Conservation (phyloP, 225 moss, liverwort and hornwort genomes). For the Physcomitrellopsis africana region DNA sequence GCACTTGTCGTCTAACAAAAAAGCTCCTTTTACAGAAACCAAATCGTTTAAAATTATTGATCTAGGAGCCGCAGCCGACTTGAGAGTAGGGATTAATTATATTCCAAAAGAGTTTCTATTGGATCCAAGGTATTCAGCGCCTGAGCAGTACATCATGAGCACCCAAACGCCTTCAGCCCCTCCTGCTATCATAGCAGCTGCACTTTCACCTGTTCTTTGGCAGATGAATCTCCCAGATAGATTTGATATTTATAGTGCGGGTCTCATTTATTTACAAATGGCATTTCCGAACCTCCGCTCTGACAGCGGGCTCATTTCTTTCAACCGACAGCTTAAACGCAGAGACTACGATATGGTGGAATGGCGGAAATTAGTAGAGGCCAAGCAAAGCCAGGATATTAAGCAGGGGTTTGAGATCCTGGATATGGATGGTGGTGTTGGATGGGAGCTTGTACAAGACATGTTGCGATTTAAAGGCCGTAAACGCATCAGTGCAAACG, state of each 20-base stretch:
- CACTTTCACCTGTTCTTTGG: slow-evolving; percentile 95
- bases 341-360: slow-evolving; percentile 76
- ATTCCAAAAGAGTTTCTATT: slow-evolving; percentile 94
- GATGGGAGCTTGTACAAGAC: slow-evolving; percentile 88
- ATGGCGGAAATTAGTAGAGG: slow-evolving; percentile 76
- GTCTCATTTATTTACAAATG: slow-evolving; percentile 94
- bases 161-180: slow-evolving; percentile 98
- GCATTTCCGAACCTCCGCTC: slow-evolving; percentile 87
- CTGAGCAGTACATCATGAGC: slow-evolving; percentile 99
- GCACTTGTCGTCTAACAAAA: slow-evolving; percentile 20
- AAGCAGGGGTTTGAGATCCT: slow-evolving; percentile 88
- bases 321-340: slow-evolving; percentile 98
- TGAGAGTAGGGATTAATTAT: slow-evolving; percentile 98
- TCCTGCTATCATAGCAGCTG: slow-evolving; percentile 83
- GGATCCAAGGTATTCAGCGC: slow-evolving; percentile 98
- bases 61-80: slow-evolving; percentile 93
- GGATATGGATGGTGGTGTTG: slow-evolving; percentile 86
- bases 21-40: slow-evolving; percentile 50
- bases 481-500: slow-evolving; percentile 75
- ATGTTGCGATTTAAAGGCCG: slow-evolving; percentile 93
- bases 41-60: slow-evolving; percentile 95
- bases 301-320: slow-evolving; percentile 86
- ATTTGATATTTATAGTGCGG: slow-evolving; percentile 90
- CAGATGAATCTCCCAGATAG: slow-evolving; percentile 99
- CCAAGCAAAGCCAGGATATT: slow-evolving; percentile 66